Conservation (phyloP, 345 rosid species). For the Trapa incisa region DNA sequence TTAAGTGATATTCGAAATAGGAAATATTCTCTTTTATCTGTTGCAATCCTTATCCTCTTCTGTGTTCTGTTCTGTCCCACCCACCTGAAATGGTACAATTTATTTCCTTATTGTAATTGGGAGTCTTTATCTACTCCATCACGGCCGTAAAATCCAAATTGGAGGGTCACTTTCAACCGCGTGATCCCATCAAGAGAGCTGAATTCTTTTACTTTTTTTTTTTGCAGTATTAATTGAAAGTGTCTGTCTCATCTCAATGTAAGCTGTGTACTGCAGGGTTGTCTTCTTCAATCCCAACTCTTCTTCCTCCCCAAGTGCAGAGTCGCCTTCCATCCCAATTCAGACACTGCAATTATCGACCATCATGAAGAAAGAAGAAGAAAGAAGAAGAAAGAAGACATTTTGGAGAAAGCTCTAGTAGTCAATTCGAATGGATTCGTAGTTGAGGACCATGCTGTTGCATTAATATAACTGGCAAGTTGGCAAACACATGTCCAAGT, state of each 20-base stretch:
- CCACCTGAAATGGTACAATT: neutral
- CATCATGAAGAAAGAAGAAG: too few species aligned
- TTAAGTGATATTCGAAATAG: too few species aligned
- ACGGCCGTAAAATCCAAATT: neutral
- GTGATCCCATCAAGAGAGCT: neutral
- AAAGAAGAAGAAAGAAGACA: too few species aligned
- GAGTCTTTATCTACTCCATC: neutral
- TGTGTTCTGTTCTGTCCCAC: neutral
- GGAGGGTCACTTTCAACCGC: neutral
- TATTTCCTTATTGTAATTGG: neutral
- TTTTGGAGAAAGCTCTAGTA: too few species aligned
- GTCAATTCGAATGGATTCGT: too few species aligned
- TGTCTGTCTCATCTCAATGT: neutral
- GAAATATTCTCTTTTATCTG: neutral
- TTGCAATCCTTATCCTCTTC: conserved; percentile 4
- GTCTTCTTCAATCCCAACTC: neutral
- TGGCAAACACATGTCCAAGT: too few species aligned
- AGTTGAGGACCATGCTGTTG: too few species aligned
- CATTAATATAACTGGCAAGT: too few species aligned
- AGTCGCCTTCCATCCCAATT: too few species aligned
- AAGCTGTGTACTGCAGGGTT: neutral
- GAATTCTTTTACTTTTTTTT: neutral
- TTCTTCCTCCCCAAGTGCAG: neutral
- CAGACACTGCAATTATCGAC: too few species aligned
- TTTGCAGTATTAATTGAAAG: neutral